Evolutionary conservation across 371 early-diverging fungal species (phyloP), one percentile per base, ranked within the genome.

Genomic region (Mucor ambiguus): DNA sequence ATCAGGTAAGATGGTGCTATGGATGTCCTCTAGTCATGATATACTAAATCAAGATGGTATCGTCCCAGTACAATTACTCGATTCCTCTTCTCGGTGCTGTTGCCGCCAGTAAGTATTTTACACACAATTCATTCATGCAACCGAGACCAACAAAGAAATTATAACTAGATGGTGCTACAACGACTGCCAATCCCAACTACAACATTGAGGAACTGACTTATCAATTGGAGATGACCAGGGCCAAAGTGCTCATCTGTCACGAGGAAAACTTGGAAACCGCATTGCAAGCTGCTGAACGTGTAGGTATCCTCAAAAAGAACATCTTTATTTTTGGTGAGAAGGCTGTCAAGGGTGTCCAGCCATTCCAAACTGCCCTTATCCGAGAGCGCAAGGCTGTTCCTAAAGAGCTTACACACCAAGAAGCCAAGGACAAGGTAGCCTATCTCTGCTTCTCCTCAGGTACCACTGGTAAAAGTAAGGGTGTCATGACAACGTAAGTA

Each of bases 141-240:
- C 14, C 0, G 14, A 4, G 6, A 52, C 26, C 26, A 52, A 10
- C n/a, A 18, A 44, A n/a, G 5, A 3, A 24, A 20, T 46, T 1
- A 16, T 30, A 2, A 24, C 16, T 28, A 65, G 66, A 83, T 11
- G 93, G 93, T 10, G 74, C 88, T 3, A 75, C 87, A 14, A 83
- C 90, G 1, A 81, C 89, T 14, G 91, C 89, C 29, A 96, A 93
- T 66, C 91, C 94, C 10, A 80, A 81, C 26, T 94, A 94, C 75
- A 93, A 86, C 0, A 74, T 83, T 2, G 81, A 84, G 44, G 96
- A 96, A 69, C 75, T 94, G 22, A 83, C 86, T 0, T 82, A 87
- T 70, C 93, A 93, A 69, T 75, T 95, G 67, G 64, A 76, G 18
- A 87, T 90, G 67, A 82, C 90, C 6, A 79, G 83, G 7, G 92